Evolutionary conservation across 768 basidiomycete species (phyloP).

Genomic region (Boletus reticuloceps): DNA sequence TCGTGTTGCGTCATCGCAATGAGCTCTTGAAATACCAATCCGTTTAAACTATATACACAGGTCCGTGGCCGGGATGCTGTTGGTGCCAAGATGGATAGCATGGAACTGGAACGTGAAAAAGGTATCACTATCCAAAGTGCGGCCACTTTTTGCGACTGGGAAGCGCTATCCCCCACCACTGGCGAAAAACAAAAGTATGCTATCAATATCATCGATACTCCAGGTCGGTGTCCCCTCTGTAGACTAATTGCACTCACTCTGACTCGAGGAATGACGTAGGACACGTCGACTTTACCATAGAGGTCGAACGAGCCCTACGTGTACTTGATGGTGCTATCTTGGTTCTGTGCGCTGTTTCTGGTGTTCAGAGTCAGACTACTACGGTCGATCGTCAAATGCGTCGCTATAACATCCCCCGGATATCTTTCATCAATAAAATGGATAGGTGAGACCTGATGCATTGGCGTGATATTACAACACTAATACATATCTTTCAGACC

Average conservation of each 20-base stretch:
- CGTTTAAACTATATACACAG: constrained; percentile 33
- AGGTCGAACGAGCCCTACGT: constrained; percentile 94
- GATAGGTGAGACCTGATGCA: constrained; percentile 56
- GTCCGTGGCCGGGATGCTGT: constrained; percentile 93
- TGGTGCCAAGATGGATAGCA: constrained; percentile 99
- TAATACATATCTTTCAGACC: constrained; percentile 51
- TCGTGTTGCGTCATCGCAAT: constrained; percentile 24
- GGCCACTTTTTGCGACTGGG: constrained; percentile 98
- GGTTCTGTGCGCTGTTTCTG: constrained; percentile 95
- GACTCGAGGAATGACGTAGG: constrained; percentile 44
- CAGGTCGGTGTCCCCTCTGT: constrained; percentile 47
- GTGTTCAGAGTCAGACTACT: constrained; percentile 97
- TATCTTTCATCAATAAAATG: constrained; percentile 99
- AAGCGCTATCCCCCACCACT: constrained; percentile 58
- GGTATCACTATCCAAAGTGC: constrained; percentile 99
- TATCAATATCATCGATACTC: constrained; percentile 98
- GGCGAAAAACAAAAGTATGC: constrained; percentile 78
- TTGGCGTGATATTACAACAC: not conserved
- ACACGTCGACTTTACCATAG: constrained; percentile 99
- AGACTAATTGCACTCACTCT: not conserved
- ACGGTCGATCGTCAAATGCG: constrained; percentile 99
- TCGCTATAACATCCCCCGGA: constrained; percentile 90
- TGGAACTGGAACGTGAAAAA: constrained; percentile 98
- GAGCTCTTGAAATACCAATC: not conserved
- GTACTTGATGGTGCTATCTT: constrained; percentile 96